Percentiles rank a stretch among this genome's conserved stretches.
These are phyloP conservation scores for Hypoxylon sp. DNA, from an alignment of 2,329 filamentous ascomycete genomes.

Conservation along the genomic window DNA sequence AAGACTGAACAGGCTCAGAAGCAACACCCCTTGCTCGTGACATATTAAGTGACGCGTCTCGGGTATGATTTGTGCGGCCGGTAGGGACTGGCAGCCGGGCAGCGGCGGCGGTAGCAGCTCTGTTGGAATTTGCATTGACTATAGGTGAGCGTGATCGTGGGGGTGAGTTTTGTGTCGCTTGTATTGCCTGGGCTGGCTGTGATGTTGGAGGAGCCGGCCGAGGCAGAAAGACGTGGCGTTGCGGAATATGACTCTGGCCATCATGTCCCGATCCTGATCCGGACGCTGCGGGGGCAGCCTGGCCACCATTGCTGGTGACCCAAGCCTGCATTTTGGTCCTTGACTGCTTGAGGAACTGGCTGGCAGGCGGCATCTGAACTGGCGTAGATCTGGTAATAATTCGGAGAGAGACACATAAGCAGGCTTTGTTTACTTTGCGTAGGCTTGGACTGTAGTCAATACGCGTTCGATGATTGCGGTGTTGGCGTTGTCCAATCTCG, in stretches of 20 bases:
- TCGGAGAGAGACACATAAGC: constrained; percentile 38
- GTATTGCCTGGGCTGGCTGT: constrained; percentile 31
- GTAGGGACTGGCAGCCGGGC: constrained; percentile 43
- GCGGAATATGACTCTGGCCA: constrained; percentile 41
- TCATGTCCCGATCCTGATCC: constrained; percentile 42
- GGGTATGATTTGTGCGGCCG: constrained; percentile 41
- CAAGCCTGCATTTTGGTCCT: constrained; percentile 53
- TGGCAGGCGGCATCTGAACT: constrained; percentile 49
- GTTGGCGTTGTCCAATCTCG: constrained; percentile 37
- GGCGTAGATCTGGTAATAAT: constrained; percentile 33
- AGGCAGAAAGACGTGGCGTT: constrained; percentile 43
- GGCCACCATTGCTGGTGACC: constrained; percentile 49
- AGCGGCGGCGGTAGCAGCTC: constrained; percentile 42
- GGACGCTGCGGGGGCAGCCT: constrained; percentile 41
- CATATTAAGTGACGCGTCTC: constrained; percentile 46
- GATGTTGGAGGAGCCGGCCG: constrained; percentile 37
- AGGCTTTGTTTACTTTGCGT: constrained; percentile 41
- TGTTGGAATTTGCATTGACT: constrained; percentile 48
- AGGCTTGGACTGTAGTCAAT: constrained; percentile 26
- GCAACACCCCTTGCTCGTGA: constrained; percentile 42
- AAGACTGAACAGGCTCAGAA: constrained; percentile 45
- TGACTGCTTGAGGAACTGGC: constrained; percentile 51
- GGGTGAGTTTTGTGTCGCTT: constrained; percentile 41
- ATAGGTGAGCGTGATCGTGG: constrained; percentile 50
- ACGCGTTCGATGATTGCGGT: constrained; percentile 35